These are phyloP conservation scores for Pichia sp. DNA, from an alignment of 1,139 yeast species.

Conservation along the genomic window DNA sequence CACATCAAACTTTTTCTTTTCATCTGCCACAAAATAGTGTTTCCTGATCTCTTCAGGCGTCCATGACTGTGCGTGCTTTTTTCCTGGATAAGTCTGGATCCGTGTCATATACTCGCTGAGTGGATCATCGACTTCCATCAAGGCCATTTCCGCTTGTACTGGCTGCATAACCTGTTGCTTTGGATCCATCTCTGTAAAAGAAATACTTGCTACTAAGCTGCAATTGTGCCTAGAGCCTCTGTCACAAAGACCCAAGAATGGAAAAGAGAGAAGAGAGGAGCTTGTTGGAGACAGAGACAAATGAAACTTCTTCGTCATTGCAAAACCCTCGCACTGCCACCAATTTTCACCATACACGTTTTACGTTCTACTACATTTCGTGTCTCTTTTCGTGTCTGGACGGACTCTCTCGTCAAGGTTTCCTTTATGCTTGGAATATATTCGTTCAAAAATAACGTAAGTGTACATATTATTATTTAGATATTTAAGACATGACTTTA, in stretches of 20 bases:
- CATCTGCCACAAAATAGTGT: conserved; percentile 45
- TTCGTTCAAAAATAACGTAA: too few relatives aligned
- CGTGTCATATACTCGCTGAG: neutral
- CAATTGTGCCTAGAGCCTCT: too few relatives aligned
- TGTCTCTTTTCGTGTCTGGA: neutral
- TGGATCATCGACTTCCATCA: conserved; percentile 4
- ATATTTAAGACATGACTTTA: too few relatives aligned
- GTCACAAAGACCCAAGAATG: too few relatives aligned
- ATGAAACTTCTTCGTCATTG: neutral
- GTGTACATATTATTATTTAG: neutral
- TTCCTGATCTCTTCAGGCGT: neutral
- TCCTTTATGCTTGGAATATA: too few relatives aligned
- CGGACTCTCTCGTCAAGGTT: too few relatives aligned
- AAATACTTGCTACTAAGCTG: neutral
- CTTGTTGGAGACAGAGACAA: neutral
- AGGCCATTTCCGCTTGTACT: neutral
- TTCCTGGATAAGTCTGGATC: conserved; percentile 1
- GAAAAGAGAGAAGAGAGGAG: neutral
- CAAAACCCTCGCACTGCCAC: neutral
- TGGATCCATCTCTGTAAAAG: neutral
- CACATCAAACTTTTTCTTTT: conserved; percentile 46
- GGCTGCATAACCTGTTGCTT: neutral
- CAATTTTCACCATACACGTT: neutral
- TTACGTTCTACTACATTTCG: neutral
- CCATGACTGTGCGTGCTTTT: neutral